Percentiles rank a stretch among this genome's conserved stretches.
These are phyloP conservation scores for Pseudogymnoascus sp. DNA, from an alignment of 2,329 filamentous ascomycete genomes.

Conservation along the genomic window DNA sequence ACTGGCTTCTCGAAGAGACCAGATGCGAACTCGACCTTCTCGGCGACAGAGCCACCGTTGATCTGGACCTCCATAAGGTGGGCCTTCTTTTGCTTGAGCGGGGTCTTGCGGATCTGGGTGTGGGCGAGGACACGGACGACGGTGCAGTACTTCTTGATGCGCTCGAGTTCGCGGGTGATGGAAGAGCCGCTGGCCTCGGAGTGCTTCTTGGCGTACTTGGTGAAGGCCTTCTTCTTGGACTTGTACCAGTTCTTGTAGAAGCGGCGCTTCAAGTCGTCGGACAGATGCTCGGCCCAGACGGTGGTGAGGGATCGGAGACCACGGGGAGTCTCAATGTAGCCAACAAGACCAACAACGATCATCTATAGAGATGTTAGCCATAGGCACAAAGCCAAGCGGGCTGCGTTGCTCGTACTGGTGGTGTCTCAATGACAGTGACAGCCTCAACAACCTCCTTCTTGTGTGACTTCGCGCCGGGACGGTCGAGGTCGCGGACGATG, in stretches of 20 bases:
- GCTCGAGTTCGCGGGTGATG: constrained; percentile 95
- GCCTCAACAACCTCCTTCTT: constrained; percentile 97
- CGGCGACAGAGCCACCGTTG: constrained; percentile 91
- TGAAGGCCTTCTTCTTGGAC: constrained; percentile 99
- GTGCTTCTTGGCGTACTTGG: constrained; percentile 99
- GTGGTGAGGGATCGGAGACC: constrained; percentile 98
- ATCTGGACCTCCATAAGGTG: constrained; percentile 99
- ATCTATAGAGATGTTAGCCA: constrained; percentile 73
- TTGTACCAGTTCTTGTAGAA: constrained; percentile 99
- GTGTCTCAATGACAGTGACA: constrained; percentile 81
- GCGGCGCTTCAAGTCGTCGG: constrained; percentile 96
- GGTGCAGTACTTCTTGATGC: constrained; percentile 99
- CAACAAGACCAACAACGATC: constrained; percentile 99
- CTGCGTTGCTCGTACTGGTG: constrained; percentile 87
- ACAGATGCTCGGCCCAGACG: constrained; percentile 98
- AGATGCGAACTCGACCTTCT: constrained; percentile 95
- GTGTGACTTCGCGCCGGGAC: constrained; percentile 98
- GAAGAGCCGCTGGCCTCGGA: constrained; percentile 83
- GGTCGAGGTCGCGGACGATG: constrained; percentile 97
- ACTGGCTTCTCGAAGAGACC: constrained; percentile 99
- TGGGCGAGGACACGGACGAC: constrained; percentile 98
- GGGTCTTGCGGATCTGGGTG: constrained; percentile 98
- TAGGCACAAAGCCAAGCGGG: constrained; percentile 68
- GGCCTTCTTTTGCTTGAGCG: constrained; percentile 99
- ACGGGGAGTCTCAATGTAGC: constrained; percentile 99